Evolutionary conservation across 2,329 filamentous ascomycete genomes (phyloP).

Genomic region (Trichoderma endophyticum): DNA sequence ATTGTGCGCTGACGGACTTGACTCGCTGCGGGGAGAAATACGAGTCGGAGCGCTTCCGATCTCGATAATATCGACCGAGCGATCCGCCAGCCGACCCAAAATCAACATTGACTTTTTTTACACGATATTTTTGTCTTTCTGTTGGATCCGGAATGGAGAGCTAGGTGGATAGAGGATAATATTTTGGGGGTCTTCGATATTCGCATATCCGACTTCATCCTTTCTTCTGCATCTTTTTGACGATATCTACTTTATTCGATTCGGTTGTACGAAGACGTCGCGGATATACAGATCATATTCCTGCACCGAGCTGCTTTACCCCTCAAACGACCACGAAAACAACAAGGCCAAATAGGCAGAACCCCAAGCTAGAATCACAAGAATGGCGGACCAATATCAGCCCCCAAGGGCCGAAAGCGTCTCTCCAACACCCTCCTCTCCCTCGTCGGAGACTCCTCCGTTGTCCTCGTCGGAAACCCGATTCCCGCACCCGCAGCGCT

Average conservation of each 20-base stretch:
- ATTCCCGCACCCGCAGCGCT: slow-evolving; percentile 19
- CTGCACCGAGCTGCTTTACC: neutral
- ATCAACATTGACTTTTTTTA: neutral
- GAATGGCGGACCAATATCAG: neutral
- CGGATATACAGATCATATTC: neutral
- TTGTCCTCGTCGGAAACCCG: slow-evolving; percentile 23
- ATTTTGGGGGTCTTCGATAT: neutral
- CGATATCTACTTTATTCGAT: neutral
- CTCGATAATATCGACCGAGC: slow-evolving; percentile 9
- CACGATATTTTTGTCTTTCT: neutral
- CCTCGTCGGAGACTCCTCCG: slow-evolving; percentile 13
- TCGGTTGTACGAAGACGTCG: neutral
- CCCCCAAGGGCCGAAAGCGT: neutral
- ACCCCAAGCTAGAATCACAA: neutral
- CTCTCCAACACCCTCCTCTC: slow-evolving; percentile 3
- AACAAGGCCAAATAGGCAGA: neutral
- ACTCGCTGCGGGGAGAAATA: neutral
- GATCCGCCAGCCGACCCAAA: neutral
- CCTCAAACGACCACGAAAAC: neutral
- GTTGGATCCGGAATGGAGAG: slow-evolving; percentile 14
- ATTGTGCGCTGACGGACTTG: neutral
- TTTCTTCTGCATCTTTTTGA: neutral
- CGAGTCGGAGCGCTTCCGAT: neutral
- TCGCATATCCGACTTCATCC: neutral
- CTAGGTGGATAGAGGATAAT: neutral